Conservation (phyloP, 2,329 filamentous ascomycete species). For the Pseudogymnoascus sp. region DNA sequence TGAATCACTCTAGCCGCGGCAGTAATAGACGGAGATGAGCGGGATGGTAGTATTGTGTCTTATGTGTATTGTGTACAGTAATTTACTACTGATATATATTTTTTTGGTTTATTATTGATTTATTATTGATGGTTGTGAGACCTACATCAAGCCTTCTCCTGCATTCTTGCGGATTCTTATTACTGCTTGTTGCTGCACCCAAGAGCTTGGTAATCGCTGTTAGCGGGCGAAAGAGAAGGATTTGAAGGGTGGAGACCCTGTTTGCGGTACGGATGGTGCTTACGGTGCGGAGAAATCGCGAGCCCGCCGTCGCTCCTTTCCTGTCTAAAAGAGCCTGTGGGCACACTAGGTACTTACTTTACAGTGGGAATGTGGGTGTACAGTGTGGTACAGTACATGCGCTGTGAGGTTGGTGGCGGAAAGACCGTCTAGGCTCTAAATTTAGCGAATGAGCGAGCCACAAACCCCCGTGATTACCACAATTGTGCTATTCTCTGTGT, state of each 20-base stretch:
- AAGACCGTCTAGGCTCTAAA: neutral
- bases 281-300: neutral
- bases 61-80: neutral
- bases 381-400: neutral
- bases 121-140: neutral
- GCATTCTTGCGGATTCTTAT: slow-evolving; percentile 1
- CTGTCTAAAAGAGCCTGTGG: neutral
- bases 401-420: slow-evolving; percentile 4
- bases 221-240: neutral
- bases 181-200: neutral
- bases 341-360: neutral
- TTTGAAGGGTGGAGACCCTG: slow-evolving; percentile 5
- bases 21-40: neutral
- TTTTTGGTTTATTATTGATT: neutral
- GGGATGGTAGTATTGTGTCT: neutral
- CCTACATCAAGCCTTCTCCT: neutral
- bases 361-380: neutral
- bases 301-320: neutral
- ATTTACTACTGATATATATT: neutral
- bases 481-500: neutral
- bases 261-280: neutral
- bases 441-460: neutral
- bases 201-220: slow-evolving; percentile 5
- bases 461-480: neutral
- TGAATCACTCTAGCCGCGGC: neutral